Base-by-base conservation (phyloP, 2,329 filamentous ascomycete species). In the Sclerotinia trifoliorum region DNA sequence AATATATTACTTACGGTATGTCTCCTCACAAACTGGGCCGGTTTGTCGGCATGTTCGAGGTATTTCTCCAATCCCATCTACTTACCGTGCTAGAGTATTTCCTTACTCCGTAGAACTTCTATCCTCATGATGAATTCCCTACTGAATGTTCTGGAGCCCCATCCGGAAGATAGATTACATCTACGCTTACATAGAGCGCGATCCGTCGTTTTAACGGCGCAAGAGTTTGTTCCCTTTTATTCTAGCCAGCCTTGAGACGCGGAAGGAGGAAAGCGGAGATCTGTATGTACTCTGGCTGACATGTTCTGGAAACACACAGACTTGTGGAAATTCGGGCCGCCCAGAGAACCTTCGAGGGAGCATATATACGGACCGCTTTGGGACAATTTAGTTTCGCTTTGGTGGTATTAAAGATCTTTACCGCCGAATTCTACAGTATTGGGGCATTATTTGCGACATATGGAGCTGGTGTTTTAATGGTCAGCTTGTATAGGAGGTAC, bases 401-500 rank as follows among this genome's bases (percentile, higher is more conserved):
- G 62, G 89, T 99, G 71, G 92, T 99, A 65, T 87, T 97, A 73
- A 97, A 96, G 81, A 96, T 99, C 79, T 98, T 99, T 82, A 97
- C 93, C 11, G 86, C 89, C 65, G 95, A 98, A 78, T 98, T 99
- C 83, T 98, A 98, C 80, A 88, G 90, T 73, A 97, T 97, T 71
- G 95, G 95, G n/a, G 95, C 95, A 8, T 84, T 99, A 44, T 97
- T 97, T 78, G 94, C 95, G 55, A 89, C 93, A 61, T 98, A 98
- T 77, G 95, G 94, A 17, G 88, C 90, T 4, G 92, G 92, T 8
- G 86, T 99, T 60, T 83, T 98, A 77, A 83, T 92, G 35, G 92
- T 96, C 69, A 91, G 93, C 74, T 82, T 93, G 66, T 96, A 96
- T 80, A 86, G 95, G 68, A 88, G 95, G 66, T 92, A 94, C 77